Conservation (phyloP, 257 asterid species). For the Voacanga thouarsii region DNA sequence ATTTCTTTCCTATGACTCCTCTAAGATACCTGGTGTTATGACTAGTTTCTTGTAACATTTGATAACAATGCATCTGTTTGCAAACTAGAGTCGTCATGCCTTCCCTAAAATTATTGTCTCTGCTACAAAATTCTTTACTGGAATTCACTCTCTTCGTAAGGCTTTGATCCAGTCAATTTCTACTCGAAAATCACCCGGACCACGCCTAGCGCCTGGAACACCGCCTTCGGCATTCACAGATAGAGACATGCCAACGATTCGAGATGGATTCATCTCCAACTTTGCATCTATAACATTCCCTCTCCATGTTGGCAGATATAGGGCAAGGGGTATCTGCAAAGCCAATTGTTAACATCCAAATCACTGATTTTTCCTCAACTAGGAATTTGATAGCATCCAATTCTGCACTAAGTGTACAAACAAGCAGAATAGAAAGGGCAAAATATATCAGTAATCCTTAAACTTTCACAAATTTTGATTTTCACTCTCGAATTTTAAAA, state of each 20-base stretch:
- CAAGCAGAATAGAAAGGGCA: no score
- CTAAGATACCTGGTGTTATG: background rate
- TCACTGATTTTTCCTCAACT: background rate
- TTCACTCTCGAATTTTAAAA: no score
- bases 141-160: constrained; percentile 43
- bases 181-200: constrained; percentile 78
- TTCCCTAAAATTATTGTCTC: no score
- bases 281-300: constrained; percentile 82
- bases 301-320: constrained; percentile 91
- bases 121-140: background rate
- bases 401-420: background rate
- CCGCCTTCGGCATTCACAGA: constrained; percentile 86
- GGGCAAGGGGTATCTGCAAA: constrained; percentile 78
- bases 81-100: background rate
- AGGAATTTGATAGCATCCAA: background rate
- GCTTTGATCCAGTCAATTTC: constrained; percentile 96
- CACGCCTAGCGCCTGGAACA: constrained; percentile 61
- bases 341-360: constrained; percentile 5
- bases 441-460: no score
- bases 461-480: no score
- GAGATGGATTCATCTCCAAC: constrained; percentile 87
- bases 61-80: no score
- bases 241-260: constrained; percentile 77
- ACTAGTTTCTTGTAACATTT: background rate
- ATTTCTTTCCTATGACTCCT: background rate